Conservation (phyloP, 2,329 filamentous ascomycete genomes). For the Cladosporium velox region DNA sequence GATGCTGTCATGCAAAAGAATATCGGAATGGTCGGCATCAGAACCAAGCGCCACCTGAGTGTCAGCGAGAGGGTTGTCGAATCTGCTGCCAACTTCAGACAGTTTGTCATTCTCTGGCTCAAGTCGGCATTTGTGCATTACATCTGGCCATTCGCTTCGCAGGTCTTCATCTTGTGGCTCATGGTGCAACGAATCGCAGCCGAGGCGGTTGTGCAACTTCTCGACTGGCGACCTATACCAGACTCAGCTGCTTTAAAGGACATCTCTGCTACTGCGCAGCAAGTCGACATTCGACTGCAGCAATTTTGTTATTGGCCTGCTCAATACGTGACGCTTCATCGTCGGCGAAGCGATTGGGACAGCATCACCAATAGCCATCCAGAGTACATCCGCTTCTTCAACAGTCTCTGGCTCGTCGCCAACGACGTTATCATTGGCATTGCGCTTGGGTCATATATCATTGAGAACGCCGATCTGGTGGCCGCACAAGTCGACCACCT, state of each 20-base stretch:
- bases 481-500: constrained; percentile 76
- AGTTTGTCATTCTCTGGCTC: constrained; percentile 67
- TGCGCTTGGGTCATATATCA: constrained; percentile 91
- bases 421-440: constrained; percentile 99
- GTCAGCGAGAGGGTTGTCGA: constrained; percentile 94
- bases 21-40: constrained; percentile 76
- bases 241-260: constrained; percentile 87
- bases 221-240: constrained; percentile 82
- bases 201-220: constrained; percentile 72
- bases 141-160: constrained; percentile 73
- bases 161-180: constrained; percentile 72
- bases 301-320: constrained; percentile 99
- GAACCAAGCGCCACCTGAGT: constrained; percentile 81
- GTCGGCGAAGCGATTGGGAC: constrained; percentile 88
- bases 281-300: constrained; percentile 93
- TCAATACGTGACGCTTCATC: constrained; percentile 89
- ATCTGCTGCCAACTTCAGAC: constrained; percentile 83
- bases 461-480: constrained; percentile 87
- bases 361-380: constrained; percentile 94
- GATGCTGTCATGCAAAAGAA: constrained; percentile 86
- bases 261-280: constrained; percentile 92
- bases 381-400: constrained; percentile 98
- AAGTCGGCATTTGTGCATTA: constrained; percentile 73
- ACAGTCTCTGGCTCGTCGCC: constrained; percentile 95
- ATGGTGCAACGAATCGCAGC: constrained; percentile 78